Evolutionary conservation across 2,329 filamentous ascomycete genomes (phyloP).

Genomic region (Berkeleyomyces rouxiae): DNA sequence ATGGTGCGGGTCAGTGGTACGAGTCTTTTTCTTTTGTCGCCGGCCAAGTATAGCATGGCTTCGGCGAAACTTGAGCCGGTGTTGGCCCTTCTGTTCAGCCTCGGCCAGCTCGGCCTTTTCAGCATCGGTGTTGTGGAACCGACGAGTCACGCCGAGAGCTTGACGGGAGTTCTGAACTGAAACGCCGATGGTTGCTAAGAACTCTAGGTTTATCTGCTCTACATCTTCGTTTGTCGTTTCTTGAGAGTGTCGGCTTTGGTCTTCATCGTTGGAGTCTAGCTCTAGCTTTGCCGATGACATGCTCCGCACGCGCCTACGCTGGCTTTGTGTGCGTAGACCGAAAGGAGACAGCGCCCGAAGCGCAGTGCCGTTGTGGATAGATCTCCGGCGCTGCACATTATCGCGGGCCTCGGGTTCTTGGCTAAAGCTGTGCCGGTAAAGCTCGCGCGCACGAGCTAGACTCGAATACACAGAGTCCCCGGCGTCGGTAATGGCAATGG

Average conservation of each 20-base stretch:
- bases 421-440: not conserved
- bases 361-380: not conserved
- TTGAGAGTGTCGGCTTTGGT: not conserved
- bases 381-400: not conserved
- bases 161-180: slow-evolving; percentile 22
- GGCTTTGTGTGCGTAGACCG: not conserved
- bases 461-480: not conserved
- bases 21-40: not conserved
- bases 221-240: not conserved
- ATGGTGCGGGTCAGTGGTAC: not conserved
- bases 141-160: not conserved
- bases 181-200: not conserved
- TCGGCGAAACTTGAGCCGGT: too few species aligned
- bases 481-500: not conserved
- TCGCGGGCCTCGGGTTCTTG: not conserved
- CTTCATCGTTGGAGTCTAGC: not conserved
- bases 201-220: not conserved
- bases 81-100: not conserved
- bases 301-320: not conserved
- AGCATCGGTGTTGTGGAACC: not conserved
- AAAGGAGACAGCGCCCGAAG: not conserved
- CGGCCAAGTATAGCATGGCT: not conserved
- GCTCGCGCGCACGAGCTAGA: not conserved
- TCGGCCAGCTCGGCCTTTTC: not conserved
- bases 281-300: not conserved